phyloP scores from a whole-genome alignment of 106 monocot genomes.

The Acanthochlamys bracteata region DNA sequence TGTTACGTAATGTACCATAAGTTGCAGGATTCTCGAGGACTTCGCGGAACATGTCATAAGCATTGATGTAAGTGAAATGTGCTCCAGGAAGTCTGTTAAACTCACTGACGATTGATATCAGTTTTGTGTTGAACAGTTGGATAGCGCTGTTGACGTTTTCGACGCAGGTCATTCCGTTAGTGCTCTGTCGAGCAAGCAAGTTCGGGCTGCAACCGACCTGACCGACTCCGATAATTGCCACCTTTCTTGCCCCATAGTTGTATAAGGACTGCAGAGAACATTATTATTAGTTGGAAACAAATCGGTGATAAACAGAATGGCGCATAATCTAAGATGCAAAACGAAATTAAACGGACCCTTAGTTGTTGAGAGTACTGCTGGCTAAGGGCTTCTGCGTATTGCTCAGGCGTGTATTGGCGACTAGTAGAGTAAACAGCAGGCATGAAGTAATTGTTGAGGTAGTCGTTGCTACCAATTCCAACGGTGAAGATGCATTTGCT shows the following conservation, averaged over 20 bases:
- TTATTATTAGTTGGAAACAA: too few relatives aligned
- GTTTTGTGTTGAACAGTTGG: constrained; percentile 35
- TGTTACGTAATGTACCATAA: constrained; percentile 23
- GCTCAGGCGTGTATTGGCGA: constrained; percentile 51
- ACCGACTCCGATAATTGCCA: constrained; percentile 68
- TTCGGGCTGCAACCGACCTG: constrained; percentile 85
- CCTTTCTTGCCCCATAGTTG: constrained; percentile 56
- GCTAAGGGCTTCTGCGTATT: constrained; percentile 62
- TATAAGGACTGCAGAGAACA: constrained; percentile 15
- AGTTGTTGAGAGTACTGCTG: constrained; percentile 61
- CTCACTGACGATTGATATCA: constrained; percentile 36
- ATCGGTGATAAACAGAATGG: too few relatives aligned
- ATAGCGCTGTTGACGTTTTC: constrained; percentile 41
- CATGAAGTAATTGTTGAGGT: constrained; percentile 99
- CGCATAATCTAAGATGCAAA: background rate
- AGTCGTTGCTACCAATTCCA: constrained; percentile 98
- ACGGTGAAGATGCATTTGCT: constrained; percentile 83
- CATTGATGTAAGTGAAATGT: constrained; percentile 82
- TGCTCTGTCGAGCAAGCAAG: constrained; percentile 61
- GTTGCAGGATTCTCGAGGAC: constrained; percentile 34
- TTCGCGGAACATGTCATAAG: constrained; percentile 50
- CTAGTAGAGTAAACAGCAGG: constrained; percentile 54
- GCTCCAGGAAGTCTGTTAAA: constrained; percentile 67
- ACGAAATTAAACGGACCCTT: constrained; percentile 15
- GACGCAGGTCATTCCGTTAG: constrained; percentile 52